These are phyloP conservation scores for Chalciporus piperatus DNA, from an alignment of 768 basidiomycete genomes.

Conservation along the genomic window DNA sequence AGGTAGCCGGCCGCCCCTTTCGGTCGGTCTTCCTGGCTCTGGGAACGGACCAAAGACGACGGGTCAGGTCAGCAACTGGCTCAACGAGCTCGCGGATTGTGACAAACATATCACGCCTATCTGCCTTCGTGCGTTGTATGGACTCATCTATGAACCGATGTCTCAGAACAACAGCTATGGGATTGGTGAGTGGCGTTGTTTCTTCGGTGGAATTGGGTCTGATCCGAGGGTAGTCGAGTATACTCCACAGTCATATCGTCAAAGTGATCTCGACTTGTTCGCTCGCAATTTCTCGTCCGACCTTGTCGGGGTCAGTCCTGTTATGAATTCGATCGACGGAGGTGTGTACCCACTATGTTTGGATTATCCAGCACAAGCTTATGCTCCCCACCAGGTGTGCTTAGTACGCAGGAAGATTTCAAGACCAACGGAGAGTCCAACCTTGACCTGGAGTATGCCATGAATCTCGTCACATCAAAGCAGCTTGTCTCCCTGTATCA, in stretches of 20 bases:
- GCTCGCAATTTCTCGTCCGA: slow-evolving; percentile 34
- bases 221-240: slow-evolving; percentile 45
- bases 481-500: slow-evolving; percentile 40
- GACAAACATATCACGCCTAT: slow-evolving; percentile 48
- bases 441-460: slow-evolving; percentile 70
- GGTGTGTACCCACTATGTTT: slow-evolving; percentile 26
- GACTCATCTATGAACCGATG: slow-evolving; percentile 40
- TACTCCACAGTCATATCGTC: slow-evolving; percentile 47
- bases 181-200: slow-evolving; percentile 32
- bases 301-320: slow-evolving; percentile 28
- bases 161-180: slow-evolving; percentile 52
- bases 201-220: slow-evolving; percentile 1
- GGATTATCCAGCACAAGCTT: not conserved
- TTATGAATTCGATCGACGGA: slow-evolving; percentile 37
- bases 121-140: slow-evolving; percentile 53
- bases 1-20: not conserved
- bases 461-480: slow-evolving; percentile 41
- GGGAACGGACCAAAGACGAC: slow-evolving; percentile 17
- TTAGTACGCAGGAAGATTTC: slow-evolving; percentile 40
- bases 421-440: slow-evolving; percentile 59
- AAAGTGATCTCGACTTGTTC: slow-evolving; percentile 49
- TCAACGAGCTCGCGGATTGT: slow-evolving; percentile 28
- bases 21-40: slow-evolving; percentile 12
- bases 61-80: slow-evolving; percentile 19
- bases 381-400: slow-evolving; percentile 36